Evolutionary conservation across 2,329 filamentous ascomycete species (phyloP), one percentile per base, ranked within the genome.

Genomic region (Curvularia verruculosa): DNA sequence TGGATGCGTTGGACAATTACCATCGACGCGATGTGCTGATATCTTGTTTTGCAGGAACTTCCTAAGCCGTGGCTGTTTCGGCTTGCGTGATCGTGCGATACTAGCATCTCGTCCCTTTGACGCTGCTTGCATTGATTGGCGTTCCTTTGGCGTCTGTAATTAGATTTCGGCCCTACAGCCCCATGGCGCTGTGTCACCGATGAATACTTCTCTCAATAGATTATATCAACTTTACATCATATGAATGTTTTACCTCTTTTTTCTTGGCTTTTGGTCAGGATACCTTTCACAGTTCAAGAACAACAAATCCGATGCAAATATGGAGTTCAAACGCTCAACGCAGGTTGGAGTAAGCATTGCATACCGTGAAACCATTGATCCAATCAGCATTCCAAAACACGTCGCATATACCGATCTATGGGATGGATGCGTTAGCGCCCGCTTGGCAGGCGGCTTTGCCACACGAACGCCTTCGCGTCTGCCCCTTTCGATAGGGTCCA

Each of bases 391-490:
- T 37, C 4, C 9, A 31, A 19, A 48, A 12, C 26, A 13, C 15
- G 45, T 48, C n/a, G 45, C 45, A 37, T 12, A 36, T 37, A 37
- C 31, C 40, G 18, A 23, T n/a, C n/a, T 28, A 51, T 24, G 39
- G 24, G 31, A 39, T 54, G 44, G 26, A 31, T 26, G 31, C 45
- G 50, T 37, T 57, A 57, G 54, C 50, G 52, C 36, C 40, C 6
- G 54, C 54, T 57, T 57, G 54, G 54, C 54, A 26, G 37, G 18
- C 31, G 39, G 54, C 23, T 28, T 49, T 24, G 28, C 34, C 49
- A 54, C 54, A 44, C 54, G 44, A 56, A 49, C 54, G 29, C 50
- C 40, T 36, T 46, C 37, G 50, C 28, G 39, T 57, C 50, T 49
- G 26, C 50, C 49, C 43, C 29, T 54, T 57, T 54, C 50, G 49